Percentiles rank a stretch among this genome's conserved stretches.
Evolutionary conservation across 139 green algal species (phyloP).

Genomic region (Coelastrella sp.): DNA sequence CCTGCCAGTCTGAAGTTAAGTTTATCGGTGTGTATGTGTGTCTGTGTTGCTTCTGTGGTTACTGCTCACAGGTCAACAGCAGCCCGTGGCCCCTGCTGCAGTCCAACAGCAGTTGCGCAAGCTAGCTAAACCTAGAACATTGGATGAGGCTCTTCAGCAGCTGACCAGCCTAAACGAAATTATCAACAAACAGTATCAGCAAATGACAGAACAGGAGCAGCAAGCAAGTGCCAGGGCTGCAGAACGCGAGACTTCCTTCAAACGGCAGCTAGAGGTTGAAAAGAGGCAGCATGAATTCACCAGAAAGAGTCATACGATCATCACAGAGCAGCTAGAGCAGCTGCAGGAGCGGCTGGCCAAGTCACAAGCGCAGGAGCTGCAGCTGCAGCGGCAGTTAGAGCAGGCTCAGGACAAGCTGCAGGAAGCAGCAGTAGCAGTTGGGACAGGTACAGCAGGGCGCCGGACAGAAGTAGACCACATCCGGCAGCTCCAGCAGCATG

Average conservation of each 20-base stretch:
- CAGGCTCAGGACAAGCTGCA: not conserved
- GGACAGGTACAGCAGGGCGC: not conserved
- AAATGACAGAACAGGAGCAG: constrained; percentile 39
- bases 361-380: not conserved
- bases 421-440: not conserved
- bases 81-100: not conserved
- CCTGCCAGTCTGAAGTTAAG: too few relatives aligned
- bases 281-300: constrained; percentile 4
- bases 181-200: not conserved
- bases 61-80: too few relatives aligned
- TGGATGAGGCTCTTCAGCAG: not conserved
- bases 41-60: too few relatives aligned
- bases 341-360: not conserved
- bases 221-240: not conserved
- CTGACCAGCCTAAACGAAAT: not conserved
- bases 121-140: not conserved
- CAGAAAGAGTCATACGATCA: not conserved
- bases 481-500: not conserved
- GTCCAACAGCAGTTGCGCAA: not conserved
- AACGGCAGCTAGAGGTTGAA: constrained; percentile 14
- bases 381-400: constrained; percentile 23
- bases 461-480: not conserved
- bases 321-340: not conserved
- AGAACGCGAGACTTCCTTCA: not conserved
- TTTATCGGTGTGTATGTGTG: too few relatives aligned